A percentile compares a stretch with the other conserved stretches of the same genome.
These are phyloP conservation scores for Kwoniella sp. DNA, from an alignment of 768 basidiomycete genomes.

Conservation along the genomic window DNA sequence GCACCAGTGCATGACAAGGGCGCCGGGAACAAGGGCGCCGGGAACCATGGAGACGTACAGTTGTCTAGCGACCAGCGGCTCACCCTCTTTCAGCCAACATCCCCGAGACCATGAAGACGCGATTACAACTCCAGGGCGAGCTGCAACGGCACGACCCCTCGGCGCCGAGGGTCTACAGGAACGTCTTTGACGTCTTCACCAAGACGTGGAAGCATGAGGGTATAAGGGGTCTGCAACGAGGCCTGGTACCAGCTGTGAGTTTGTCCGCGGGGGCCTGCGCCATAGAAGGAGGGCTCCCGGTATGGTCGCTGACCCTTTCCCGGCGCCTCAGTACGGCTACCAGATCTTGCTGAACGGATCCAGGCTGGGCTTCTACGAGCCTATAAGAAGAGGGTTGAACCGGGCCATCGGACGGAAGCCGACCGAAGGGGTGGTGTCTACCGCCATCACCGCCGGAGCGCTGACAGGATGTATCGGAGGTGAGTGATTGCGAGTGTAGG, in stretches of 20 bases:
- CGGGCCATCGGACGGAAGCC: constrained; percentile 61
- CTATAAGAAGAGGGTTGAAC: constrained; percentile 71
- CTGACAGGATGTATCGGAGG: constrained; percentile 86
- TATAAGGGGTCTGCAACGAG: constrained; percentile 84
- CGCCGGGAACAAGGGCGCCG: neutral
- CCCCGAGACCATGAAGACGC: constrained; percentile 76
- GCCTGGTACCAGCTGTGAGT: constrained; percentile 79
- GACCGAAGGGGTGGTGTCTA: constrained; percentile 65
- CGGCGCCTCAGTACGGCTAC: constrained; percentile 67
- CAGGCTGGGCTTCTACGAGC: constrained; percentile 95
- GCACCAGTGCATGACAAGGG: too few relatives aligned
- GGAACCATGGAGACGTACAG: too few relatives aligned
- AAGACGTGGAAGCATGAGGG: constrained; percentile 92
- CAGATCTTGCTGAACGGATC: constrained; percentile 94
- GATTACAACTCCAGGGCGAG: constrained; percentile 93
- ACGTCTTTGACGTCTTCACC: constrained; percentile 74
- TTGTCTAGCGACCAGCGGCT: neutral
- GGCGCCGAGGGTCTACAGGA: constrained; percentile 71
- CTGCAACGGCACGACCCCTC: constrained; percentile 61
- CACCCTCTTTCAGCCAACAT: constrained; percentile 45
- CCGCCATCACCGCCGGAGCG: constrained; percentile 81
- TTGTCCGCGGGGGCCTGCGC: too few relatives aligned
- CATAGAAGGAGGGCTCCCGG: too few relatives aligned
- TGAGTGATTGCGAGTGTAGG: constrained; percentile 48
- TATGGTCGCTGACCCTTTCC: neutral